Percentiles rank a stretch among this genome's conserved stretches.
Evolutionary conservation across 345 rosid species (phyloP).

Genomic region (Eucalyptus brandiana): DNA sequence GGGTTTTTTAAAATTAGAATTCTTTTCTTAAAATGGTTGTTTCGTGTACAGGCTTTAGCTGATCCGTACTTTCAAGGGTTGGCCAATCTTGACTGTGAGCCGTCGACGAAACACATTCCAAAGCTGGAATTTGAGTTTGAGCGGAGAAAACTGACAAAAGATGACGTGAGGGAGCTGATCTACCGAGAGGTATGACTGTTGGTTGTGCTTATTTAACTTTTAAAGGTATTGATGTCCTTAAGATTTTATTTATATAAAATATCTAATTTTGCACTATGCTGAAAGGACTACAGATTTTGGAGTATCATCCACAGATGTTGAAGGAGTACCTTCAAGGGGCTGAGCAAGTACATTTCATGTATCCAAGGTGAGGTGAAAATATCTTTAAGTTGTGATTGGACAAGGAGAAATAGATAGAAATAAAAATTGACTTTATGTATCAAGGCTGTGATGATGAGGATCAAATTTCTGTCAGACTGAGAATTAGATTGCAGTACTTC

Average conservation of each 20-base stretch:
- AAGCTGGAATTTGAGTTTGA: constrained; percentile 90
- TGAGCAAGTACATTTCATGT: constrained; percentile 72
- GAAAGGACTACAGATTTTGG: constrained; percentile 55
- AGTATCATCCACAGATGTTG: constrained; percentile 81
- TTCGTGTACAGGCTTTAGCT: constrained; percentile 53
- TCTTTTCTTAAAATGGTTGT: neutral
- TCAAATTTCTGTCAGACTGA: neutral
- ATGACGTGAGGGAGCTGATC: constrained; percentile 83
- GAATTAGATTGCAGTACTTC: neutral
- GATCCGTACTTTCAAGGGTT: constrained; percentile 84
- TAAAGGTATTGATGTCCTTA: neutral
- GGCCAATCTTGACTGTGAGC: constrained; percentile 63
- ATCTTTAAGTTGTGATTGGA: neutral
- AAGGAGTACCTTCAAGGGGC: constrained; percentile 63
- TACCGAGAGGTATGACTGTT: constrained; percentile 67
- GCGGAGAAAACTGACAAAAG: constrained; percentile 64
- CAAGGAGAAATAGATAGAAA: neutral
- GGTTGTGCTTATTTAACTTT: neutral
- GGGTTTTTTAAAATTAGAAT: neutral
- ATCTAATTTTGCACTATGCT: neutral
- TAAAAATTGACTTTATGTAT: neutral
- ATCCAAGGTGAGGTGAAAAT: constrained; percentile 58
- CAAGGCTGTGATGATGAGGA: neutral
- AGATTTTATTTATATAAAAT: neutral
- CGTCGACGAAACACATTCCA: constrained; percentile 73